Conservation (phyloP, 2,329 filamentous ascomycete species). For the Epichloe typhina region DNA sequence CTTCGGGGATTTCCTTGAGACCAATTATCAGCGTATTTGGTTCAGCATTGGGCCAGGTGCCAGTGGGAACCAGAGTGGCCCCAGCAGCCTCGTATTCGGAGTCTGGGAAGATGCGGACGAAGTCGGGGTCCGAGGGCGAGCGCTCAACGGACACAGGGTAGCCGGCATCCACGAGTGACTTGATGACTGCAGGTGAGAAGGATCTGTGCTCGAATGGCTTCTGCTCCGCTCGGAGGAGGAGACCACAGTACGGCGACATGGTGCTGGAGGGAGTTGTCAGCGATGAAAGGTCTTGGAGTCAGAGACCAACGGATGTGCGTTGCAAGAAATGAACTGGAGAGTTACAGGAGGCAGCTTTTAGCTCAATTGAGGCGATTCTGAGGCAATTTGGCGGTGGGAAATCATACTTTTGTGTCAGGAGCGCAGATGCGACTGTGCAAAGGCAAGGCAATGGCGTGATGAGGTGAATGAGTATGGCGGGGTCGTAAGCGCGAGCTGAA, state of each 20-base stretch:
- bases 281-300: neutral
- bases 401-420: neutral
- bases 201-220: slow-evolving; percentile 23
- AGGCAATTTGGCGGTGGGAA: neutral
- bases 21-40: slow-evolving; percentile 59
- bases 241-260: slow-evolving; percentile 18
- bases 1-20: slow-evolving; percentile 67
- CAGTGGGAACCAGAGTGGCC: slow-evolving; percentile 50
- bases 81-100: slow-evolving; percentile 49
- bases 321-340: neutral
- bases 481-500: neutral
- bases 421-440: neutral
- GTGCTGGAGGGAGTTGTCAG: neutral
- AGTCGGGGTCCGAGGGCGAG: slow-evolving; percentile 11
- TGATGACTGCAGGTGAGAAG: slow-evolving; percentile 31
- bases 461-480: neutral
- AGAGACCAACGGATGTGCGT: neutral
- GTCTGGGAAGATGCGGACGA: slow-evolving; percentile 50
- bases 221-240: slow-evolving; percentile 46
- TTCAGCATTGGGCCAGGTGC: slow-evolving; percentile 55
- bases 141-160: slow-evolving; percentile 57
- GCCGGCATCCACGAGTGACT: slow-evolving; percentile 49
- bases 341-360: neutral
- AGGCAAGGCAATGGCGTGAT: neutral
- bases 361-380: neutral